phyloP scores from a whole-genome alignment of 2,329 filamentous ascomycete species.

The Neocatenulostroma microsporum region DNA sequence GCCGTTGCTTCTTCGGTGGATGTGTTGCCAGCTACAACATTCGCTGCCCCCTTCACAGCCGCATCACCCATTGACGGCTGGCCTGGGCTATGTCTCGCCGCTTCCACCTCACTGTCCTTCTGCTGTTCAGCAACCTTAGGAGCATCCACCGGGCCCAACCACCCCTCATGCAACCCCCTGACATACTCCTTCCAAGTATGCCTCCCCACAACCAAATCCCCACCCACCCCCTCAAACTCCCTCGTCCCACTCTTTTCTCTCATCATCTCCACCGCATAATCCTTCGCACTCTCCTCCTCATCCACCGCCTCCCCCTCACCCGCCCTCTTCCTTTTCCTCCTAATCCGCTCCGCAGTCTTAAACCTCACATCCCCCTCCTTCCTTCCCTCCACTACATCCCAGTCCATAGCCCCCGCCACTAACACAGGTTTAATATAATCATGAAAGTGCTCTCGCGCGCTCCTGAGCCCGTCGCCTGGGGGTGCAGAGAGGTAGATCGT shows the following conservation, averaged over 20 bases:
- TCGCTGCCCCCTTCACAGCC: constrained; percentile 18
- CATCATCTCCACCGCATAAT: constrained; percentile 54
- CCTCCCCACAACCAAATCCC: constrained; percentile 81
- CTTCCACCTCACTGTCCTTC: constrained; percentile 9
- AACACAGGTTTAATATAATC: constrained; percentile 93
- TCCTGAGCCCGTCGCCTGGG: constrained; percentile 73
- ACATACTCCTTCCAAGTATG: constrained; percentile 98
- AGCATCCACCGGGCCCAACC: constrained; percentile 74
- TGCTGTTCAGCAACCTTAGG: constrained; percentile 36
- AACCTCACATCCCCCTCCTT: constrained; percentile 89
- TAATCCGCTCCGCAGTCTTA: constrained; percentile 76
- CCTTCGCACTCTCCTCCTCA: constrained; percentile 47
- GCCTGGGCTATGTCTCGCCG: constrained; percentile 13
- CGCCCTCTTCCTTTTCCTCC: constrained; percentile 55
- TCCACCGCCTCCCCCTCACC: constrained; percentile 42
- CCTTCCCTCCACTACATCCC: constrained; percentile 89
- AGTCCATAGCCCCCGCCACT: constrained; percentile 82
- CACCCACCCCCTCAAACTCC: constrained; percentile 65
- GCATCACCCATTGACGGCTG: constrained; percentile 22
- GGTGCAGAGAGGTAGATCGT: constrained; percentile 81
- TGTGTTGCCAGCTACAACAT: constrained; percentile 7
- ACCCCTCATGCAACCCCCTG: constrained; percentile 87
- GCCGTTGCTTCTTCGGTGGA: not conserved
- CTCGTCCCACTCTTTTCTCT: constrained; percentile 59
- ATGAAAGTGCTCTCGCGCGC: constrained; percentile 89